Conservation (phyloP, 768 basidiomycete species). For the Mrakia gelida region DNA sequence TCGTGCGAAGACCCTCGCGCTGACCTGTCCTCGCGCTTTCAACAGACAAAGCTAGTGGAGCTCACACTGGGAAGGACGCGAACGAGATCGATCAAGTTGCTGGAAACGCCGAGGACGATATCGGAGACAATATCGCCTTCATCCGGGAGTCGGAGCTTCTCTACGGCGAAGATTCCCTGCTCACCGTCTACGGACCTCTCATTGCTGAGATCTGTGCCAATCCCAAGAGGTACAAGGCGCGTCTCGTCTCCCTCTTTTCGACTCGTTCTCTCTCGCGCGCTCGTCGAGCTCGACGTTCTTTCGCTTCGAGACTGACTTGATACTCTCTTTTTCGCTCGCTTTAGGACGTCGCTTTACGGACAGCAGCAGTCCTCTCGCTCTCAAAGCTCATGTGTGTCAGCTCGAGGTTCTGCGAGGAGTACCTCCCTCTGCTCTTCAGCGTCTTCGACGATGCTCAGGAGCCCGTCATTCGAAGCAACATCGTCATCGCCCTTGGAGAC, state of each 20-base stretch:
- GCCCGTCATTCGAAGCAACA: constrained; percentile 85
- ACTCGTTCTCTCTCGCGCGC: not conserved
- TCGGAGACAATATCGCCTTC: constrained; percentile 80
- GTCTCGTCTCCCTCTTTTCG: constrained; percentile 30
- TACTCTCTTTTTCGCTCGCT: too few species aligned
- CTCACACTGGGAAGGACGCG: constrained; percentile 52
- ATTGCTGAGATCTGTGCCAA: constrained; percentile 84
- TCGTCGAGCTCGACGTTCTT: not conserved
- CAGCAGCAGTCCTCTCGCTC: constrained; percentile 79
- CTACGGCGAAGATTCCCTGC: constrained; percentile 72
- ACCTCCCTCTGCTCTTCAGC: constrained; percentile 85
- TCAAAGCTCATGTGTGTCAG: constrained; percentile 97
- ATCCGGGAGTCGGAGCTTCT: constrained; percentile 83
- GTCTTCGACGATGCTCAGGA: constrained; percentile 88
- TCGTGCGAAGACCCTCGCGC: too few species aligned
- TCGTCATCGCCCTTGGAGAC: constrained; percentile 95
- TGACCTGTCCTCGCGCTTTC: not conserved
- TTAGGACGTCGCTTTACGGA: constrained; percentile 79
- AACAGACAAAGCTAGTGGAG: constrained; percentile 54
- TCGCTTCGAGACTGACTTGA: too few species aligned
- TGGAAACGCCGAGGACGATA: constrained; percentile 96
- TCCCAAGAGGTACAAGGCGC: constrained; percentile 84
- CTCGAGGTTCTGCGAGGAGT: constrained; percentile 82
- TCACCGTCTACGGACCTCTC: constrained; percentile 83
- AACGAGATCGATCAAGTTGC: constrained; percentile 90